Evolutionary conservation across 225 moss, liverwort and hornwort species (phyloP).

Genomic region (Takakia lepidozioides): DNA sequence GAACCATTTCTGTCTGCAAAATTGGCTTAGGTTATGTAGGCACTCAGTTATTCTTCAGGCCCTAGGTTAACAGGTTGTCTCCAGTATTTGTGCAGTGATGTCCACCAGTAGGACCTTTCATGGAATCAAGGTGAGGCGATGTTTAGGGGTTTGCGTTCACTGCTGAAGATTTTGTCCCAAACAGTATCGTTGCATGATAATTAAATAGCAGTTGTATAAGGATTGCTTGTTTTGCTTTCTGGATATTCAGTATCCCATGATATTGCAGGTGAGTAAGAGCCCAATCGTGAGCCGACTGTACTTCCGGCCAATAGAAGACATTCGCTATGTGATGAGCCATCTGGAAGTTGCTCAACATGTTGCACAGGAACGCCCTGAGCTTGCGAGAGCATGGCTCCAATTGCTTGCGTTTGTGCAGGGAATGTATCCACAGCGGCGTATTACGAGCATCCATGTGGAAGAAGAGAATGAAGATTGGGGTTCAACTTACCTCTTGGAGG

Average conservation of each 20-base stretch:
- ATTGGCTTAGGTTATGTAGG: too few relatives aligned
- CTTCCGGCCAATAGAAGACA: constrained; percentile 63
- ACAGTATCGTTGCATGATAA: not conserved
- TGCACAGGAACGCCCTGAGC: constrained; percentile 58
- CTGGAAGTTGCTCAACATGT: constrained; percentile 76
- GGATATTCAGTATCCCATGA: too few relatives aligned
- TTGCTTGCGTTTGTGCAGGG: constrained; percentile 84
- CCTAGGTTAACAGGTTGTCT: too few relatives aligned
- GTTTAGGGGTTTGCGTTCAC: not conserved
- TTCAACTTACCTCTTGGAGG: constrained; percentile 61
- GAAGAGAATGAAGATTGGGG: constrained; percentile 78
- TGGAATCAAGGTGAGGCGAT: not conserved
- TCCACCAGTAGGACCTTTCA: too few relatives aligned
- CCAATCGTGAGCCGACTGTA: constrained; percentile 53
- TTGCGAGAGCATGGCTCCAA: constrained; percentile 74
- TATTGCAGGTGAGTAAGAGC: constrained; percentile 63
- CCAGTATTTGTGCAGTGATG: too few relatives aligned
- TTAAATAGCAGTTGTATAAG: too few relatives aligned
- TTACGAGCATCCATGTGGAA: constrained; percentile 73
- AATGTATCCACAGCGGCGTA: constrained; percentile 74
- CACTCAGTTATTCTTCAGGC: too few relatives aligned
- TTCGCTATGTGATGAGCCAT: constrained; percentile 87
- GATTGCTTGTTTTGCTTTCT: too few relatives aligned
- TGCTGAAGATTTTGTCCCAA: too few relatives aligned
- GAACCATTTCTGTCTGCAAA: too few relatives aligned